A percentile compares a stretch with the other conserved stretches of the same genome.
Conservation (phyloP, 2,329 filamentous ascomycete species). For the Aureobasidium mangrovei region DNA sequence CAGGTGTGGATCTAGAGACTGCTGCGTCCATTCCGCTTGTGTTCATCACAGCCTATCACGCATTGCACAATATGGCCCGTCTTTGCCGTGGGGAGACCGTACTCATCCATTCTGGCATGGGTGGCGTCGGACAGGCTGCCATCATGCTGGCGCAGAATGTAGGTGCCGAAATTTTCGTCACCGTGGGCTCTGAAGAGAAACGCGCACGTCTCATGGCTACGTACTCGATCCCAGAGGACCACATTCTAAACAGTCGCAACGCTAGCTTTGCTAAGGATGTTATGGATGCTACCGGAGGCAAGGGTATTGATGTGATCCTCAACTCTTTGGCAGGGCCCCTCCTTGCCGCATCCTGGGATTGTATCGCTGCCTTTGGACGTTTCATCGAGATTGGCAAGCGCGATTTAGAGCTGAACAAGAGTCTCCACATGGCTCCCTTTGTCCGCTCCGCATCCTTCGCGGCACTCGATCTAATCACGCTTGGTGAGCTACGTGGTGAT, state of each 20-base stretch:
- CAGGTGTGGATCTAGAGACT: too few relatives aligned
- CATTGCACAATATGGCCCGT: too few relatives aligned
- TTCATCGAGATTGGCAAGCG: conserved; percentile 22
- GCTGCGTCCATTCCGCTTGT: too few relatives aligned
- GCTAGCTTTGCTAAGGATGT: conserved; percentile 21
- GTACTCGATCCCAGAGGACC: conserved; percentile 17
- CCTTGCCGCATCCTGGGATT: conserved; percentile 20
- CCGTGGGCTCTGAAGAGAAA: neutral
- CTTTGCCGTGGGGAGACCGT: too few relatives aligned
- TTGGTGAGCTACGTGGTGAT: too few relatives aligned
- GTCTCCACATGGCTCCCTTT: too few relatives aligned
- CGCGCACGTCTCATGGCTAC: neutral
- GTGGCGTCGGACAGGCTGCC: neutral
- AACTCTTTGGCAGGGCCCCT: conserved; percentile 21
- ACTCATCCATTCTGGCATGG: neutral
- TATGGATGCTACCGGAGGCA: conserved; percentile 18
- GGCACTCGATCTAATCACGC: too few relatives aligned
- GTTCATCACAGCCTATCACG: too few relatives aligned
- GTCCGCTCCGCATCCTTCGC: too few relatives aligned
- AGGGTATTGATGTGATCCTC: conserved; percentile 27
- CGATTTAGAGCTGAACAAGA: conserved; percentile 14
- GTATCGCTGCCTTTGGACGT: conserved; percentile 21
- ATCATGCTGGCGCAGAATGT: neutral
- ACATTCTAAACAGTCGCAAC: conserved; percentile 24
- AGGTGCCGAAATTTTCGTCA: neutral